These are phyloP conservation scores for Cadophora malorum DNA, from an alignment of 2,329 filamentous ascomycete genomes.

Conservation along the genomic window DNA sequence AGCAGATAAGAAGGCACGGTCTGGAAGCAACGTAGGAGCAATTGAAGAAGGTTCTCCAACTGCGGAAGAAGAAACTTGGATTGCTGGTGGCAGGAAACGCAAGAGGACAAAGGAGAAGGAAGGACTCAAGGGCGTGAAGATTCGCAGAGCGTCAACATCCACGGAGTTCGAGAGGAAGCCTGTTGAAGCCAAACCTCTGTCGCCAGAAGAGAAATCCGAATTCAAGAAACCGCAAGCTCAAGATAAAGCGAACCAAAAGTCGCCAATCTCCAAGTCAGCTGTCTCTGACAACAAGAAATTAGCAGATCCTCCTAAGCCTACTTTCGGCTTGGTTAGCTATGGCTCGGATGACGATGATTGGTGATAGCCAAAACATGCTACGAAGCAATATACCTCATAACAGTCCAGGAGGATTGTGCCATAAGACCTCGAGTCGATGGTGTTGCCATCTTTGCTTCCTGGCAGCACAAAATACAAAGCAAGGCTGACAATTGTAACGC, in stretches of 20 bases:
- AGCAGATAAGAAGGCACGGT: slow-evolving; percentile 42
- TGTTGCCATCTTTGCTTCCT: no score
- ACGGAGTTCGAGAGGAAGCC: slow-evolving; percentile 26
- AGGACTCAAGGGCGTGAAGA: slow-evolving; percentile 44
- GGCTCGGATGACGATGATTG: slow-evolving; percentile 58
- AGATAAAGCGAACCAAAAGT: slow-evolving; percentile 3
- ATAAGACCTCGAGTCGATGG: background rate
- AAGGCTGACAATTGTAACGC: no score
- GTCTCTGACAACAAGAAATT: slow-evolving; percentile 13
- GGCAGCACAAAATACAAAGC: no score
- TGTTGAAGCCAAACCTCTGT: slow-evolving; percentile 14
- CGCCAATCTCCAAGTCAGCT: background rate
- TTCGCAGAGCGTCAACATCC: slow-evolving; percentile 41
- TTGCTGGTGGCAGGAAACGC: slow-evolving; percentile 47
- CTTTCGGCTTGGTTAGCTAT: slow-evolving; percentile 58
- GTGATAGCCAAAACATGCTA: background rate
- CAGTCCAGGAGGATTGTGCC: no score
- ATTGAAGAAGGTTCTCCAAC: slow-evolving; percentile 31
- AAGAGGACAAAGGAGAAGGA: slow-evolving; percentile 50
- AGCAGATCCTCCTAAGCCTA: slow-evolving; percentile 37
- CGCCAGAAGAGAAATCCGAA: slow-evolving; percentile 14
- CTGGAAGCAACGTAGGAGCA: slow-evolving; percentile 30
- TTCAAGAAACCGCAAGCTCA: slow-evolving; percentile 11
- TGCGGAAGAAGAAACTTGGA: slow-evolving; percentile 47
- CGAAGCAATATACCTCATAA: background rate